Conservation (phyloP, 2,329 filamentous ascomycete genomes). For the Colletotrichum lentis region DNA sequence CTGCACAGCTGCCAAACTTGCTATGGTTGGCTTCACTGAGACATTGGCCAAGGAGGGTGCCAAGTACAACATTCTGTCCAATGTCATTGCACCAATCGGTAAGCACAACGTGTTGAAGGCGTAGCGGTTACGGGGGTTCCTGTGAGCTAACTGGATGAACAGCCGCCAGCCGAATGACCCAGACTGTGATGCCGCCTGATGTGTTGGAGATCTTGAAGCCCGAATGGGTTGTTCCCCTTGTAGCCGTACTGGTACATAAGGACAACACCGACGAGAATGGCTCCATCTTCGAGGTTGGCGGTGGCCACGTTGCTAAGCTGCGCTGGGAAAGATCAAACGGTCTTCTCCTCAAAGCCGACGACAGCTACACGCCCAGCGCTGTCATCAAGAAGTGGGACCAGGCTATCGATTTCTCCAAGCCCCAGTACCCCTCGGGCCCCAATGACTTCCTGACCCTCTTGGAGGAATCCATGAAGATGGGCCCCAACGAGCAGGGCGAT, state of each 20-base stretch:
- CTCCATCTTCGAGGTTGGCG: constrained; percentile 91
- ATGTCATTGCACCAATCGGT: constrained; percentile 90
- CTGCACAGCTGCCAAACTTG: constrained; percentile 81
- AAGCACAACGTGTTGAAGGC: constrained; percentile 40
- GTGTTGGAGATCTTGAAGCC: constrained; percentile 85
- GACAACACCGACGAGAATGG: constrained; percentile 85
- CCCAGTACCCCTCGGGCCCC: constrained; percentile 83
- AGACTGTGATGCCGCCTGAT: constrained; percentile 95
- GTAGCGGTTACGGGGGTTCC: constrained; percentile 1
- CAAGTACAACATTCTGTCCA: constrained; percentile 97
- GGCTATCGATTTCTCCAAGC: constrained; percentile 83
- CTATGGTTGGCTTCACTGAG: constrained; percentile 96
- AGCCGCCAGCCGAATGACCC: constrained; percentile 94
- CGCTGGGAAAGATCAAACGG: constrained; percentile 94
- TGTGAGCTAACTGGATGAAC: constrained; percentile 18
- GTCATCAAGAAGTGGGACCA: constrained; percentile 89
- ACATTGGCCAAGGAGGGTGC: constrained; percentile 95
- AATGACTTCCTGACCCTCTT: constrained; percentile 89
- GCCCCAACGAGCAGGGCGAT: constrained; percentile 74
- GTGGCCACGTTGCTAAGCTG: constrained; percentile 89
- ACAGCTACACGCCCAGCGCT: constrained; percentile 85
- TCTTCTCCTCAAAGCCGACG: constrained; percentile 87
- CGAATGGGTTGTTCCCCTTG: constrained; percentile 93
- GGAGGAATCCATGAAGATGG: constrained; percentile 82
- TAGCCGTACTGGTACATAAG: constrained; percentile 86